These are phyloP conservation scores for Vanderwaltozyma verrucispora DNA, from an alignment of 805 yeast species.

Conservation along the genomic window DNA sequence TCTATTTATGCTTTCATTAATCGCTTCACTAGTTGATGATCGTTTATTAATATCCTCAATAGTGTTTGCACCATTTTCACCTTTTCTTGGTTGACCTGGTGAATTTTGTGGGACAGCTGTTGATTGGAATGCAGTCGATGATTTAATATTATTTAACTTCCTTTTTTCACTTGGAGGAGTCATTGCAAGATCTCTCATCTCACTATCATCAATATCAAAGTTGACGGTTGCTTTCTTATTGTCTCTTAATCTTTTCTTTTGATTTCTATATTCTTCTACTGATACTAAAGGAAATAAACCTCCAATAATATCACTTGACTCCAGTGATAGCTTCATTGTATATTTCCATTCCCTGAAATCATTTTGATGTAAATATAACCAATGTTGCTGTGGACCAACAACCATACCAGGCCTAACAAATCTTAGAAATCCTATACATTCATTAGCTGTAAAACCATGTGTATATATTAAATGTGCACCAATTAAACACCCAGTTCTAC, in stretches of 20 bases:
- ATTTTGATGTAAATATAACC: conserved; percentile 93
- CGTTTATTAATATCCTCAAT: conserved; percentile 26
- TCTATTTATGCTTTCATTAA: conserved; percentile 10
- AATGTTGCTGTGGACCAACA: conserved; percentile 99
- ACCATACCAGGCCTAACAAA: conserved; percentile 98
- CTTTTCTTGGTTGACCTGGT: conserved; percentile 94
- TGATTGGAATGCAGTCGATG: conserved; percentile 12
- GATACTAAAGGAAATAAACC: conserved; percentile 54
- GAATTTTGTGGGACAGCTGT: conserved; percentile 72
- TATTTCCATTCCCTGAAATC: conserved; percentile 95
- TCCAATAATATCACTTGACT: conserved; percentile 56
- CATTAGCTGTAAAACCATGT: conserved; percentile 94
- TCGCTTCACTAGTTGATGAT: conserved; percentile 17
- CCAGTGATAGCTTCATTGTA: conserved; percentile 70
- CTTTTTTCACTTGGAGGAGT: conserved; percentile 27
- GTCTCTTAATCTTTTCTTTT: conserved; percentile 31
- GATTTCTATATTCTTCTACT: conserved; percentile 49
- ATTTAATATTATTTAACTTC: conserved; percentile 1
- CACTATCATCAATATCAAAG: conserved; percentile 13
- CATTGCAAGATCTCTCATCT: conserved; percentile 16
- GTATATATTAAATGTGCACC: conserved; percentile 96
- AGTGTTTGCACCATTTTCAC: conserved; percentile 25
- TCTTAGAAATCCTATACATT: conserved; percentile 93
- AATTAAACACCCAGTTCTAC: conserved; percentile 94
- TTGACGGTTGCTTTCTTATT: conserved; percentile 19